Evolutionary conservation across 2,329 filamentous ascomycete species (phyloP), one percentile per base, ranked within the genome.

Genomic region (Colletotrichum cereale): DNA sequence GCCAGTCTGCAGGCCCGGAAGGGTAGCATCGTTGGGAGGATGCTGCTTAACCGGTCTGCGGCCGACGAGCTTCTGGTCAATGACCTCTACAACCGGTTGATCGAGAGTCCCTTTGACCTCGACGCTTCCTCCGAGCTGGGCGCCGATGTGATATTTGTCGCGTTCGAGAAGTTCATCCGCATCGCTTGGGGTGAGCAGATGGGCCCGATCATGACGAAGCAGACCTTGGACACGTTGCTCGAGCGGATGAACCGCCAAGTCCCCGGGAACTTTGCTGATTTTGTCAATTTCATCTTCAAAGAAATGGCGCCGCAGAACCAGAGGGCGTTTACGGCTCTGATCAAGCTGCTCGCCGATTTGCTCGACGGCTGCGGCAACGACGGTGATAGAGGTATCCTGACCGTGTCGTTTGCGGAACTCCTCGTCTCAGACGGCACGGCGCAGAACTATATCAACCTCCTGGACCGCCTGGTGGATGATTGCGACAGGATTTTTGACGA

Each of bases 321-420:
- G 74, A 89, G 95, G 72, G 95, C 95, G 0, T 93, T 98, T 74
- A 92, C 92, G 47, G 90, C 92, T 0, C 88, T 97, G 62, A 91
- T 98, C 78, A 96, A 94, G 77, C 86, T 98, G 40, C 86, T 98
- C 31, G 93, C 94, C 0, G 94, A 97, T 78, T 85, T 98, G 38
- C 88, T 98, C 8, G 95, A 97, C 74, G 95, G 94, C 3, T 97
- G 95, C 75, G 92, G 92, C 62, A 97, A 97, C 76, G 96, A 98
- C 78, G 93, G 94, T 40, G 96, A 98, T 79, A 89, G 95, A 58
- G 96, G 96, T 60, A 93, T 94, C 29, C 83, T 98, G 75, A 98
- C 95, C 0, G 90, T 94, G 55, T 93, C 94, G 1, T 98, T 98
- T 83, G 92, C 95, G 0, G 95, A 98, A 79, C 86, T 98, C 62